Base-by-base conservation (phyloP, 495 filamentous ascomycete species). In the Aspergillus cristatus region DNA sequence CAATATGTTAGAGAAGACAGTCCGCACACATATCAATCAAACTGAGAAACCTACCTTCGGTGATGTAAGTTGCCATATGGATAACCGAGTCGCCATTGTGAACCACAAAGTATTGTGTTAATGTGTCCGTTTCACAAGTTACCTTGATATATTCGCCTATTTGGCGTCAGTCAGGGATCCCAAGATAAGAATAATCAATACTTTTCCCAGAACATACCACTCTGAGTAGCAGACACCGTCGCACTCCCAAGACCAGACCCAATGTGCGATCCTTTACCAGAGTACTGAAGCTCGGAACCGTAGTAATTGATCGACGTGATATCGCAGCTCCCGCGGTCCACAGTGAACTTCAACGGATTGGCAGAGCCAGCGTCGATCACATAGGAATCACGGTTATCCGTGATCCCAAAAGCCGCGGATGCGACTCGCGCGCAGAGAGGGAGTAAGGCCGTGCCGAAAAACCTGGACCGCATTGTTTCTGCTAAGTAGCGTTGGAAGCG, bases 31-130 rank as follows among this genome's bases (percentile, higher is more conserved):
- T n/a, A 1, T 1, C 6, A 4, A n/a, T n/a, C n/a, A 4, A 18
- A 13, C 17, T 6, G 0, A 10, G 4, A 12, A 10, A 45, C 51
- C 14, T 7, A 61, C 57, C 52, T 6, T 64, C 65, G 3, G 72
- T 75, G 39, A 73, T 80, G 41, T 79, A 72, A 8, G 78, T 82
- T 1, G 69, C 77, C 69, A 82, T 73, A 47, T 74, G 76, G 38
- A 81, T 67, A 18, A 68, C 74, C 29, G 70, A 63, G 35, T 75
- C 70, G 13, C 75, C 76, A 35, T 70, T 71, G 32, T 67, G 68
- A 6, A 75, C 72, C 18, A 81, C 73, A 50, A 71, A 68, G 53
- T 80, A 82, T 12, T 82, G 78, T 3, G 71, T 80, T 42, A 81
- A 53, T 11, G 72, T 79, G 34, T 59, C 60, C 3, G 76, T 78